phyloP scores from a whole-genome alignment of 2,329 filamentous ascomycete species.

The Aspergillus melleus region DNA sequence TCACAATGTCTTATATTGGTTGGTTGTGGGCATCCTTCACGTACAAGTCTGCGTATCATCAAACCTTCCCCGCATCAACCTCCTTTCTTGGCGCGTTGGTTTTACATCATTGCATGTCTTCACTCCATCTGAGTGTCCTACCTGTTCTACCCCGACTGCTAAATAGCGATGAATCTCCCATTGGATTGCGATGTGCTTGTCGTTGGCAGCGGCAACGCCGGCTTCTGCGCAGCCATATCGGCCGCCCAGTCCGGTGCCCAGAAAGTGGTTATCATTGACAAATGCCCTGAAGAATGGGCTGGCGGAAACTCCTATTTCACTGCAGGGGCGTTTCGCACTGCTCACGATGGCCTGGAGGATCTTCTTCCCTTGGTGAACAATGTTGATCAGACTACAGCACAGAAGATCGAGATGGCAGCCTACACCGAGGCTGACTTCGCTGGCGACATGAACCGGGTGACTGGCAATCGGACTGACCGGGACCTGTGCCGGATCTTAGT shows the following conservation, averaged over 20 bases:
- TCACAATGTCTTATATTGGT: not conserved
- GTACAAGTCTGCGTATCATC: not conserved
- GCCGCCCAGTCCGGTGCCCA: conserved; percentile 45
- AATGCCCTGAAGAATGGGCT: conserved; percentile 58
- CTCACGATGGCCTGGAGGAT: conserved; percentile 56
- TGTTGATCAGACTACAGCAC: conserved; percentile 46
- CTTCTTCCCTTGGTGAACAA: conserved; percentile 64
- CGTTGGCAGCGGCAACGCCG: conserved; percentile 65
- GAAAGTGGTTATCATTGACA: conserved; percentile 59
- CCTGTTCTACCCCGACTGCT: not conserved
- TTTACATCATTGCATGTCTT: not conserved
- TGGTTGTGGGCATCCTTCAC: not conserved
- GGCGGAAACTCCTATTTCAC: conserved; percentile 68
- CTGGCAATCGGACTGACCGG: conserved; percentile 54
- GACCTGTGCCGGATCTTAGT: conserved; percentile 53
- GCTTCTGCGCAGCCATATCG: conserved; percentile 60
- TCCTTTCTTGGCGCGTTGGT: not conserved
- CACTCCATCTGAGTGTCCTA: not conserved
- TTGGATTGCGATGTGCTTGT: conserved; percentile 47
- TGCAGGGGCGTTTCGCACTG: conserved; percentile 62
- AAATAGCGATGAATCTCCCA: conserved; percentile 12
- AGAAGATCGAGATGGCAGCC: conserved; percentile 57
- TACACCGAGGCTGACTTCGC: conserved; percentile 59
- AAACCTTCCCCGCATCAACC: not conserved
- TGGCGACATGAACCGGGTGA: conserved; percentile 59